Evolutionary conservation across 805 yeast genomes (phyloP), one percentile per base, ranked within the genome.

Genomic region (Starmerella apis): DNA sequence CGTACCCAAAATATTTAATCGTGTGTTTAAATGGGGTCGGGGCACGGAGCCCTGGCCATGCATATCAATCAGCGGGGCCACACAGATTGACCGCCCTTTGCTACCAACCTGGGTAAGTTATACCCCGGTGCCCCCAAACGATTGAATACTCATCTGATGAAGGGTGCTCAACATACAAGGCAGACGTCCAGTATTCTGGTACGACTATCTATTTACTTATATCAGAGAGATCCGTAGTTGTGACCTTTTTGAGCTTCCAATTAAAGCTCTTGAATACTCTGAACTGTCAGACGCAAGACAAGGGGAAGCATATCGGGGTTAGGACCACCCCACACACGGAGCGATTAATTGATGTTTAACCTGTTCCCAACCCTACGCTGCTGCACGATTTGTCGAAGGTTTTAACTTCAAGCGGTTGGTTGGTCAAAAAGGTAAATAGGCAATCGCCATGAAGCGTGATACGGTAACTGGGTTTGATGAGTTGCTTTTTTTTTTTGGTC

Each of bases 241-340:
- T n/a, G n/a, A n/a, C n/a, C n/a, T n/a, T n/a, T n/a, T n/a, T n/a
- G n/a, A n/a, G n/a, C n/a, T n/a, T n/a, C n/a, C n/a, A n/a, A n/a
- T n/a, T n/a, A n/a, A n/a, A n/a, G n/a, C n/a, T n/a, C n/a, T n/a
- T n/a, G n/a, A n/a, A n/a, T n/a, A n/a, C n/a, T n/a, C n/a, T n/a
- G n/a, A n/a, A n/a, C 20, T 9, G 22, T 4, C 22, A 13, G 37
- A 6, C 37, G 37, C 37, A 19, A 19, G 22, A 7, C 22, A 22
- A 33, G 37, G 19, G 22, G 10, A 13, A 33, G 37, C 37, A 2
- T 16, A 7, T 6, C 22, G 13, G 37, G 37, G 37, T 22, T 6
- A 33, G 37, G 37, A n/a, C 22, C 37, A n/a, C 37, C 37, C 37
- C 37, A 33, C 37, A 33, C 37, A 33, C 19, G 9, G 37, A 22